These are phyloP conservation scores for Fusarium temperatum DNA, from an alignment of 2,329 filamentous ascomycete genomes.

Conservation along the genomic window DNA sequence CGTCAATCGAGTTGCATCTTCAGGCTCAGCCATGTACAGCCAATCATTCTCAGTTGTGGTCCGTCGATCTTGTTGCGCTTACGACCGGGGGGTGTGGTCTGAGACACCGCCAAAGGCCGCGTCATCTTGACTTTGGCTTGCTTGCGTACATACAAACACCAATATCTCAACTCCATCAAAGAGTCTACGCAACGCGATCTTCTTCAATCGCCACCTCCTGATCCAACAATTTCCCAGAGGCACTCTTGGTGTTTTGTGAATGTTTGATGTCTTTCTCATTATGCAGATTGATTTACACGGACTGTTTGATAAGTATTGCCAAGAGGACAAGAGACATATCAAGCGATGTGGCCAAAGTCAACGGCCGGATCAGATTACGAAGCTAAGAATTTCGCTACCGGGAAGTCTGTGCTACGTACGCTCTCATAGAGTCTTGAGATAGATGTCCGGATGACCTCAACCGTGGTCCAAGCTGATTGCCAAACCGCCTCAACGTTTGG, in stretches of 20 bases:
- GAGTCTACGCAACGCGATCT: slow-evolving; percentile 17
- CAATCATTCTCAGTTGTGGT: slow-evolving; percentile 26
- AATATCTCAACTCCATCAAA: slow-evolving; percentile 13
- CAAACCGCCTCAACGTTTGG: not conserved
- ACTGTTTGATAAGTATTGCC: slow-evolving; percentile 3
- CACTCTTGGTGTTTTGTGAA: not conserved
- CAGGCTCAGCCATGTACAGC: not conserved
- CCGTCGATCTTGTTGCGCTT: slow-evolving; percentile 19
- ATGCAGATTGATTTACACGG: not conserved
- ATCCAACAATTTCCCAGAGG: not conserved
- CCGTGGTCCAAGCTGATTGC: not conserved
- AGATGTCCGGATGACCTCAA: slow-evolving; percentile 5
- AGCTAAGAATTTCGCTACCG: slow-evolving; percentile 11
- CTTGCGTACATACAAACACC: slow-evolving; percentile 39
- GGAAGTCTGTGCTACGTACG: slow-evolving; percentile 14
- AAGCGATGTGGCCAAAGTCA: slow-evolving; percentile 8
- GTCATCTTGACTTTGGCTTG: slow-evolving; percentile 42
- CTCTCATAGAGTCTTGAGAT: not conserved
- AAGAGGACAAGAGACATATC: not conserved
- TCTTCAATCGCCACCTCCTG: slow-evolving; percentile 29
- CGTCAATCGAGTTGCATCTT: slow-evolving; percentile 6
- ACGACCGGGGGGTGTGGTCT: slow-evolving; percentile 36
- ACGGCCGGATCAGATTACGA: slow-evolving; percentile 1
- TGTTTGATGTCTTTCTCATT: not conserved
- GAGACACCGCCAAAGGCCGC: slow-evolving; percentile 40